Conservation (phyloP, 179 eudicot genomes). For the Pouteria campechiana region DNA sequence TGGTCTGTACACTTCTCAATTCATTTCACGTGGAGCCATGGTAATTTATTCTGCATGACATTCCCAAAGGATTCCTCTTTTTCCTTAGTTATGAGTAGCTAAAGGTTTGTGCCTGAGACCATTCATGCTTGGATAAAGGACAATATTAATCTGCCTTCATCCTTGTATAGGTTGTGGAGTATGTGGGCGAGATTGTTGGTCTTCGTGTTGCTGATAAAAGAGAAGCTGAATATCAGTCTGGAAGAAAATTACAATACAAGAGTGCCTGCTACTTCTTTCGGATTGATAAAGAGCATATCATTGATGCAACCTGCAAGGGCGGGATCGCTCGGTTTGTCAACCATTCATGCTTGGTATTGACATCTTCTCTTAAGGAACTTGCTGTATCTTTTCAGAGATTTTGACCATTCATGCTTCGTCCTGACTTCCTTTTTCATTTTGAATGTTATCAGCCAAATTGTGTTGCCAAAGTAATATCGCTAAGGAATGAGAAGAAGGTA, state of each 20-base stretch:
- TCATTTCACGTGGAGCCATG: constrained; percentile 63
- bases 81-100: too few relatives aligned
- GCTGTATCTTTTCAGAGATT: not conserved
- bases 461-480: constrained; percentile 51
- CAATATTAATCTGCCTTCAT: not conserved
- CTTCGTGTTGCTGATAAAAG: constrained; percentile 74
- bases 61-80: too few relatives aligned
- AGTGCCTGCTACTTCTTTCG: constrained; percentile 78
- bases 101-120: too few relatives aligned
- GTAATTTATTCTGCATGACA: constrained; percentile 19
- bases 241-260: constrained; percentile 53
- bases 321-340: constrained; percentile 84
- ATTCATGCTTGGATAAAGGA: too few relatives aligned
- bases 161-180: constrained; percentile 55
- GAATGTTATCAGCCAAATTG: constrained; percentile 54
- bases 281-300: constrained; percentile 70
- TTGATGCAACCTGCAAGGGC: constrained; percentile 76
- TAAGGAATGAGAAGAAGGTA: constrained; percentile 69
- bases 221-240: constrained; percentile 54
- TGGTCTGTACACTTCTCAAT: constrained; percentile 72
- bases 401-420: not conserved
- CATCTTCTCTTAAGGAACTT: constrained; percentile 1
- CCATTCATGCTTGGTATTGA: constrained; percentile 66
- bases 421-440: too few relatives aligned
- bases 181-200: constrained; percentile 73